Conservation (phyloP, 148 eudicot genomes). For the Dysphania ambrosioides region DNA sequence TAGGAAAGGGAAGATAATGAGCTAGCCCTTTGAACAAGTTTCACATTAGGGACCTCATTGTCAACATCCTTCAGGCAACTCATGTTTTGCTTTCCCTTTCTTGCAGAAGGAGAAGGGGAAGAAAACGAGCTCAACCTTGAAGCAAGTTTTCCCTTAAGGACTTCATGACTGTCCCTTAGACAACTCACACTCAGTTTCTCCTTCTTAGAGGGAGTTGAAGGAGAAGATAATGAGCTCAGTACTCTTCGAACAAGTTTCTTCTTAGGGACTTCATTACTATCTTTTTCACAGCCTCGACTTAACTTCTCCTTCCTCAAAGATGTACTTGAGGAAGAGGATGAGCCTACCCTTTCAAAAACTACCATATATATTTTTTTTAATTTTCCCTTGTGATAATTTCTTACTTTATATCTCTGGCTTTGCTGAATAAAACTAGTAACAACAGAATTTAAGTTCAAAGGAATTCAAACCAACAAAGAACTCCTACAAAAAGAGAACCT, state of each 20-base stretch:
- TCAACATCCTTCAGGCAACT: background rate
- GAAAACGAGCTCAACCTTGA: constrained; percentile 22
- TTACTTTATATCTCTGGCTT: background rate
- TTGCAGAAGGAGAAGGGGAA: constrained; percentile 12
- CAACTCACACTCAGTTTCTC: constrained; percentile 8
- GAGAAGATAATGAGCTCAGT: constrained; percentile 16
- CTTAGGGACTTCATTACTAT: constrained; percentile 3
- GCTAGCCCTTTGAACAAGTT: constrained; percentile 14
- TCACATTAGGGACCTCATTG: constrained; percentile 18
- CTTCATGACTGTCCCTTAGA: background rate
- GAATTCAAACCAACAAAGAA: constrained; percentile 7
- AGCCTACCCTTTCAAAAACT: constrained; percentile 25
- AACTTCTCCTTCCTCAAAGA: constrained; percentile 21
- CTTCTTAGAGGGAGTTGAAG: constrained; percentile 20
- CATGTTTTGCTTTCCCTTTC: background rate
- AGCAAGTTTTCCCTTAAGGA: constrained; percentile 14
- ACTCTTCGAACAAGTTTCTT: constrained; percentile 13
- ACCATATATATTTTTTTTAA: constrained; percentile 20
- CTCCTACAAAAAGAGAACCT: constrained; percentile 19
- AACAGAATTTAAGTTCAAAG: constrained; percentile 8
- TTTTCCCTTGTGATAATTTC: background rate
- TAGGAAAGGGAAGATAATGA: constrained; percentile 21
- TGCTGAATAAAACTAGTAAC: constrained; percentile 9
- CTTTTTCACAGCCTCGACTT: background rate
- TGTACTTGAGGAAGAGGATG: constrained; percentile 24